Conservation (phyloP, 1,284 basidiomycete species). For the Ustilago hordei region DNA sequence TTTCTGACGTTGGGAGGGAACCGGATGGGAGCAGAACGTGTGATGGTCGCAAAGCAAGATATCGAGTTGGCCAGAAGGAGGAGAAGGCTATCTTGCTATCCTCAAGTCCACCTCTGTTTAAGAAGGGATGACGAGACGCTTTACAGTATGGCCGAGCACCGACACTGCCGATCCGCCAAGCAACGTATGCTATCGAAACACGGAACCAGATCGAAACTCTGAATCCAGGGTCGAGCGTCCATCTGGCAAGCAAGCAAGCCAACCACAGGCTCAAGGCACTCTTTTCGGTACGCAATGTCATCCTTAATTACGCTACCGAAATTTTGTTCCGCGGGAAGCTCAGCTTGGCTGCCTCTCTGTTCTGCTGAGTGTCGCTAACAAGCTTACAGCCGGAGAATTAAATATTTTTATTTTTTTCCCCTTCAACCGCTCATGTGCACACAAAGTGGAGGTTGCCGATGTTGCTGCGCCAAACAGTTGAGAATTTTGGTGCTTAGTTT, state of each 20-base stretch:
- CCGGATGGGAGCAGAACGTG: background rate
- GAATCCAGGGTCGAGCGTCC: slow-evolving; percentile 1
- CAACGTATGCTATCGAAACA: background rate
- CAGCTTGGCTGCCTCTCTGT: background rate
- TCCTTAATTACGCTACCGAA: background rate
- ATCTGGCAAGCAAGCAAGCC: background rate
- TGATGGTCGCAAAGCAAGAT: background rate
- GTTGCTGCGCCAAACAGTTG: no score
- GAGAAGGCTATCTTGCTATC: no score
- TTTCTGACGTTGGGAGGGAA: background rate
- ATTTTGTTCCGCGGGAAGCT: slow-evolving; percentile 9
- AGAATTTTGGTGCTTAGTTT: no score
- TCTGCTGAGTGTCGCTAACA: background rate
- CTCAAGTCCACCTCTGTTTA: no score
- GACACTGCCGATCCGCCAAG: no score
- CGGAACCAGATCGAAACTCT: background rate
- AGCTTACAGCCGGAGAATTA: background rate
- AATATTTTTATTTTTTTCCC: no score
- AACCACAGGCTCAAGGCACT: background rate
- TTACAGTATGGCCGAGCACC: background rate
- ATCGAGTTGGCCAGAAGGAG: background rate
- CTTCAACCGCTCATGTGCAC: no score
- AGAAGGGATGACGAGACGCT: no score
- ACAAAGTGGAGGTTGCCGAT: no score
- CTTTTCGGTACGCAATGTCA: background rate